Evolutionary conservation across 306 rosid species (phyloP).

Genomic region (Citrullus mucosospermus): DNA sequence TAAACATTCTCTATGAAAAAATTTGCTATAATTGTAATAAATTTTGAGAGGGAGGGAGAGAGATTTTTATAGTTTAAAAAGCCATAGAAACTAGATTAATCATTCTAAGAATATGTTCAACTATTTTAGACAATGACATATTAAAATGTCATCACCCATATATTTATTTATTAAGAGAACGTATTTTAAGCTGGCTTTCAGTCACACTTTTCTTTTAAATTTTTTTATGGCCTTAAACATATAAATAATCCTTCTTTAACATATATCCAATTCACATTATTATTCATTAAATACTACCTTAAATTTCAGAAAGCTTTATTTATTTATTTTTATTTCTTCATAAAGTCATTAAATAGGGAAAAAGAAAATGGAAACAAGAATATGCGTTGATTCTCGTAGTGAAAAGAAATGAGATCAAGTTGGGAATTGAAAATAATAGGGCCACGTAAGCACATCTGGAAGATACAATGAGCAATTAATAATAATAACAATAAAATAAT

Average conservation of each 20-base stretch:
- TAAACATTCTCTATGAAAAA: too few species aligned
- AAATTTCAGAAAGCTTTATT: not conserved
- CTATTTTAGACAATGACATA: too few species aligned
- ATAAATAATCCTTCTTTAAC: not conserved
- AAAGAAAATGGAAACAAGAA: too few species aligned
- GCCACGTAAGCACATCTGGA: constrained; percentile 5
- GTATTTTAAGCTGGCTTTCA: too few species aligned
- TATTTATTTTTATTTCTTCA: not conserved
- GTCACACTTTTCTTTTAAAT: not conserved
- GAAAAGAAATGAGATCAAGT: not conserved
- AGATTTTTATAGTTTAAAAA: too few species aligned
- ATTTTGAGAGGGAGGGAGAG: too few species aligned
- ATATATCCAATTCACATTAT: not conserved
- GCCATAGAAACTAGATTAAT: too few species aligned
- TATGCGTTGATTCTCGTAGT: not conserved
- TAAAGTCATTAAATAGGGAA: not conserved
- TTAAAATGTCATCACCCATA: not conserved
- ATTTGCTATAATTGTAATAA: too few species aligned
- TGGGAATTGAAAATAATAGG: not conserved
- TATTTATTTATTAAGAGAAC: not conserved
- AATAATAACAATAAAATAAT: not conserved
- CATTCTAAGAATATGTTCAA: too few species aligned
- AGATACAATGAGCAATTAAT: not conserved
- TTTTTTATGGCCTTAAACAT: not conserved
- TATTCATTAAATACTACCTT: not conserved